Evolutionary conservation across 352 stramenopile genomes (phyloP).

Genomic region (Pythium folliculosum): DNA sequence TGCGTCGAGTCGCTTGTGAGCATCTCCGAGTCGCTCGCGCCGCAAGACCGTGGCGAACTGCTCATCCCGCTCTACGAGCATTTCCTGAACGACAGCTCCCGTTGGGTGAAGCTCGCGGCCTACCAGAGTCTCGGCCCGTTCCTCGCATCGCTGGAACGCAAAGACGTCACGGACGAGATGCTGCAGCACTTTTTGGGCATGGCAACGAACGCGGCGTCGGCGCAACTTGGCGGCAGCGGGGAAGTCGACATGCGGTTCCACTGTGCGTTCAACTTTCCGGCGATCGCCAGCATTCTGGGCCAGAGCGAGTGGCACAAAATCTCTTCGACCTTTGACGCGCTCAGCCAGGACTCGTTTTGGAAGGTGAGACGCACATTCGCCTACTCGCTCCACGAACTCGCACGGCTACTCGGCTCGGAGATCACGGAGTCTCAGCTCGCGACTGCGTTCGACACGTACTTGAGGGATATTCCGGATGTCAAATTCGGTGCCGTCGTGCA

Average conservation of each 20-base stretch:
- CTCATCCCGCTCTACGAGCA: conserved; percentile 90
- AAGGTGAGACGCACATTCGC: conserved; percentile 92
- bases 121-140: conserved; percentile 90
- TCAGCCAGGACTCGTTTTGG: conserved; percentile 85
- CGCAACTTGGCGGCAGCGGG: conserved; percentile 63
- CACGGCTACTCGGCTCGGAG: conserved; percentile 77
- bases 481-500: conserved; percentile 82
- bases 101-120: conserved; percentile 93
- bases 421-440: conserved; percentile 79
- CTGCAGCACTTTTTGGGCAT: conserved; percentile 87
- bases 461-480: conserved; percentile 83
- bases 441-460: conserved; percentile 82
- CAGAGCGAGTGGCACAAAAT: conserved; percentile 71
- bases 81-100: conserved; percentile 89
- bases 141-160: conserved; percentile 79
- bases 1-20: conserved; percentile 91
- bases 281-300: conserved; percentile 83
- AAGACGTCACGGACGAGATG: conserved; percentile 80
- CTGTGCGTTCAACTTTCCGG: conserved; percentile 92
- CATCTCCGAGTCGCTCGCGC: conserved; percentile 84
- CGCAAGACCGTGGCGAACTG: conserved; percentile 63
- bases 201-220: conserved; percentile 54
- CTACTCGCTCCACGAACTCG: conserved; percentile 91
- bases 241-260: conserved; percentile 91
- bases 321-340: conserved; percentile 73